Evolutionary conservation across 2,329 filamentous ascomycete genomes (phyloP).

Genomic region (Davidsoniella virescens): DNA sequence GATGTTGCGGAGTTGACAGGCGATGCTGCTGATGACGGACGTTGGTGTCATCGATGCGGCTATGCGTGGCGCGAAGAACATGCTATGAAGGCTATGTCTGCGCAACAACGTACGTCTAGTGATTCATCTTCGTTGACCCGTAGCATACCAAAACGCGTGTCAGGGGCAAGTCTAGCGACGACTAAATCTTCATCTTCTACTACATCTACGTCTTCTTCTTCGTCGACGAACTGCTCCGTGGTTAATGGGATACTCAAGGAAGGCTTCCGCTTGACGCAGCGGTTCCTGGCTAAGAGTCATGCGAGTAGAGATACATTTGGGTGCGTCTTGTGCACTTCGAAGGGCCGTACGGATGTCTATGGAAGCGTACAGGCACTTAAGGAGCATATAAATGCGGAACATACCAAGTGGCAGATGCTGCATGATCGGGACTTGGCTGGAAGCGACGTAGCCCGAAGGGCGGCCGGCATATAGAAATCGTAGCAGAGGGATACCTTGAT

Average conservation of each 20-base stretch:
- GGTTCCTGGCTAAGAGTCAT: conserved; percentile 27
- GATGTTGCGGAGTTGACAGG: conserved; percentile 13
- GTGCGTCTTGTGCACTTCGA: conserved; percentile 25
- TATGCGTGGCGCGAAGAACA: neutral
- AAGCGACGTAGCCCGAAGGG: no score
- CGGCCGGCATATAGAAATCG: no score
- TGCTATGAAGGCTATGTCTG: no score
- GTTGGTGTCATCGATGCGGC: neutral
- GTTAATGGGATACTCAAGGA: conserved; percentile 20
- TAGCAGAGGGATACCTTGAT: no score
- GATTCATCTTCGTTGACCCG: neutral
- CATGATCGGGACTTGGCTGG: conserved; percentile 18
- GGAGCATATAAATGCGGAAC: conserved; percentile 22
- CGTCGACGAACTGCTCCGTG: neutral
- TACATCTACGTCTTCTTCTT: neutral
- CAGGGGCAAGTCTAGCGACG: no score
- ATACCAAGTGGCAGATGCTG: conserved; percentile 28
- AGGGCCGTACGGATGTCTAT: conserved; percentile 22
- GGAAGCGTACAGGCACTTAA: conserved; percentile 19
- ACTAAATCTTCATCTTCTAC: no score
- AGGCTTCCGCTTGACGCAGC: conserved; percentile 23
- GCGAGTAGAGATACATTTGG: conserved; percentile 21
- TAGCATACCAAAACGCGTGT: conserved; percentile 1
- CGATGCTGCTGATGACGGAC: neutral
- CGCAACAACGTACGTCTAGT: neutral